A percentile compares a stretch with the other conserved stretches of the same genome.
Evolutionary conservation across 2,329 filamentous ascomycete species (phyloP).

Genomic region (Dactylonectria estremocensis): DNA sequence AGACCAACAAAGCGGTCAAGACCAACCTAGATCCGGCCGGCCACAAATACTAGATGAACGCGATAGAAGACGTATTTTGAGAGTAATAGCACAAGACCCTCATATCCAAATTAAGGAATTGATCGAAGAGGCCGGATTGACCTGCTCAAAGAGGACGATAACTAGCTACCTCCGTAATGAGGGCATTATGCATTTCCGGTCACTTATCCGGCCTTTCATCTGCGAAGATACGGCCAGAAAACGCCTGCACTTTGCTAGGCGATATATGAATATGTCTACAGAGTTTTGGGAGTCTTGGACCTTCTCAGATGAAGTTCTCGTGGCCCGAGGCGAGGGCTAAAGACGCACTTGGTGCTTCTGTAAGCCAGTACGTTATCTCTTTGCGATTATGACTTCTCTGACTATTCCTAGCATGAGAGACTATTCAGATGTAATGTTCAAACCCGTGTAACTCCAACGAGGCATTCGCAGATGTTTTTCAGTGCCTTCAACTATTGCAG

Average conservation of each 20-base stretch:
- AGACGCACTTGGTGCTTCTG: neutral
- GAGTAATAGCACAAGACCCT: neutral
- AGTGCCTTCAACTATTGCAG: neutral
- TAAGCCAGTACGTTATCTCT: neutral
- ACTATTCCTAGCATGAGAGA: neutral
- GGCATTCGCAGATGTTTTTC: conserved; percentile 7
- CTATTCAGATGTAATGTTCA: neutral
- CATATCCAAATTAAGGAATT: neutral
- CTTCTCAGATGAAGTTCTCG: neutral
- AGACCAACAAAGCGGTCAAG: conserved; percentile 8
- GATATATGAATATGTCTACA: neutral
- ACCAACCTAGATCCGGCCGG: neutral
- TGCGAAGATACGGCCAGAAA: too few species aligned
- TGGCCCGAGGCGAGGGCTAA: neutral
- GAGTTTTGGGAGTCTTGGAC: neutral
- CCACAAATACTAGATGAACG: neutral
- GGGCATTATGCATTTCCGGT: neutral
- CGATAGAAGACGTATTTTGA: conserved; percentile 2
- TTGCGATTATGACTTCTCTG: neutral
- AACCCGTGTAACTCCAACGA: neutral
- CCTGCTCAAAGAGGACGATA: neutral
- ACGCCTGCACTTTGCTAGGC: neutral
- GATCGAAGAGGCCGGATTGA: conserved; percentile 2
- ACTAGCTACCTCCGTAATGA: neutral
- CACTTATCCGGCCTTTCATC: too few species aligned